phyloP scores from a whole-genome alignment of 1,284 basidiomycete genomes.

The Fomitiporia mediterranea region DNA sequence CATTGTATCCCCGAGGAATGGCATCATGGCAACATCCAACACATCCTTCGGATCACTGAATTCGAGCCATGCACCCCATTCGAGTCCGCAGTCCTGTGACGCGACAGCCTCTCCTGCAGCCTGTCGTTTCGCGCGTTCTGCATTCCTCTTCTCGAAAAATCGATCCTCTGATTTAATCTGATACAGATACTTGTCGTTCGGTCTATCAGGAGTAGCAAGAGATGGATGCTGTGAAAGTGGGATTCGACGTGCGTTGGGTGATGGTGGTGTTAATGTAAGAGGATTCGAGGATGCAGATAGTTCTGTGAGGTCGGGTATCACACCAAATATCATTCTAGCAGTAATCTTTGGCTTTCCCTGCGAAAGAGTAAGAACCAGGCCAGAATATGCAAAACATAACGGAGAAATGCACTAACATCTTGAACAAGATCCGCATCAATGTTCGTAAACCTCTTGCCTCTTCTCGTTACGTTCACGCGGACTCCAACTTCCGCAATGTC shows the following conservation, averaged over 20 bases:
- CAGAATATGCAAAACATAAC: background rate
- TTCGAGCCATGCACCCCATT: slow-evolving; percentile 55
- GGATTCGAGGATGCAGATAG: slow-evolving; percentile 11
- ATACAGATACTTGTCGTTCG: slow-evolving; percentile 33
- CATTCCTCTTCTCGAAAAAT: slow-evolving; percentile 31
- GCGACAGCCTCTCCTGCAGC: background rate
- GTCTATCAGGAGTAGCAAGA: slow-evolving; percentile 22
- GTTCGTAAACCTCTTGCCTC: slow-evolving; percentile 49
- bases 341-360: slow-evolving; percentile 45
- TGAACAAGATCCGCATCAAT: slow-evolving; percentile 52
- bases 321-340: slow-evolving; percentile 52
- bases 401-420: slow-evolving; percentile 34
- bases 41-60: slow-evolving; percentile 39
- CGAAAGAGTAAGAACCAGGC: background rate
- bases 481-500: slow-evolving; percentile 39
- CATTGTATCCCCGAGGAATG: slow-evolving; percentile 53
- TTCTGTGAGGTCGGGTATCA: slow-evolving; percentile 34
- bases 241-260: slow-evolving; percentile 49
- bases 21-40: slow-evolving; percentile 43
- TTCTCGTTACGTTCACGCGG: slow-evolving; percentile 40
- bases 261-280: slow-evolving; percentile 41
- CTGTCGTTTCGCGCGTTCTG: background rate
- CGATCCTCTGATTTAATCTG: slow-evolving; percentile 39
- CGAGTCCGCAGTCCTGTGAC: slow-evolving; percentile 29
- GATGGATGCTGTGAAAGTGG: slow-evolving; percentile 52